phyloP scores from a whole-genome alignment of 495 filamentous ascomycete genomes.

The Penicillium odoratum region DNA sequence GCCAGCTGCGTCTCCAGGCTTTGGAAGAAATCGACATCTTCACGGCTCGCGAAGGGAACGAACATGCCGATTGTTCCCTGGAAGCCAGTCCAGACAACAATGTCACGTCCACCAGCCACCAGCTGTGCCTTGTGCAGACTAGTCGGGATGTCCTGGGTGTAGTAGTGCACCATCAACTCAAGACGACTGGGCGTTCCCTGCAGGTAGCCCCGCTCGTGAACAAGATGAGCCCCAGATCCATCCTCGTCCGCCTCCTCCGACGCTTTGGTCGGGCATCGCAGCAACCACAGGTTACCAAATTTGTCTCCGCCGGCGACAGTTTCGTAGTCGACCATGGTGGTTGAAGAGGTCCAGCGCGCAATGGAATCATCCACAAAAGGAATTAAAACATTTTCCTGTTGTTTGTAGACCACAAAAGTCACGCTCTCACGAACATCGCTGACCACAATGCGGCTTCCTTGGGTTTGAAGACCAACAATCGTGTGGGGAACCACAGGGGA shows the following conservation, averaged over 20 bases:
- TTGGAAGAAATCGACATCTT: slow-evolving; percentile 98
- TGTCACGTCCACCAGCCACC: slow-evolving; percentile 86
- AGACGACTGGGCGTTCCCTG: slow-evolving; percentile 85
- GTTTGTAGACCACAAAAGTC: slow-evolving; percentile 91
- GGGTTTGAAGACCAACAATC: slow-evolving; percentile 84
- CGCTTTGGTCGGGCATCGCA: slow-evolving; percentile 82
- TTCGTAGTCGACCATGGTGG: slow-evolving; percentile 96
- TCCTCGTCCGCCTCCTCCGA: slow-evolving; percentile 92
- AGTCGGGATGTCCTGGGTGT: slow-evolving; percentile 87
- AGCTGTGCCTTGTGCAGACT: slow-evolving; percentile 86
- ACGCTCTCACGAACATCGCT: slow-evolving; percentile 90
- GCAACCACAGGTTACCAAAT: slow-evolving; percentile 93
- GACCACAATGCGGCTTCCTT: slow-evolving; percentile 87
- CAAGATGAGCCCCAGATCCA: slow-evolving; percentile 81
- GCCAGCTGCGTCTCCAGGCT: slow-evolving; percentile 84
- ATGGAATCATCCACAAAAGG: slow-evolving; percentile 89
- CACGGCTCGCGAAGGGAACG: slow-evolving; percentile 83
- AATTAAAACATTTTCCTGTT: slow-evolving; percentile 84
- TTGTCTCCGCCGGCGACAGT: slow-evolving; percentile 94
- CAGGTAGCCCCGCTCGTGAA: slow-evolving; percentile 84
- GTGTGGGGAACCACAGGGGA: slow-evolving; percentile 75
- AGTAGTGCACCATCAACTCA: slow-evolving; percentile 83
- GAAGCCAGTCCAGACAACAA: slow-evolving; percentile 90
- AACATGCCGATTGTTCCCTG: slow-evolving; percentile 92
- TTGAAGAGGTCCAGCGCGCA: slow-evolving; percentile 82